Evolutionary conservation across 768 basidiomycete species (phyloP).

Genomic region (Collybia sordida): DNA sequence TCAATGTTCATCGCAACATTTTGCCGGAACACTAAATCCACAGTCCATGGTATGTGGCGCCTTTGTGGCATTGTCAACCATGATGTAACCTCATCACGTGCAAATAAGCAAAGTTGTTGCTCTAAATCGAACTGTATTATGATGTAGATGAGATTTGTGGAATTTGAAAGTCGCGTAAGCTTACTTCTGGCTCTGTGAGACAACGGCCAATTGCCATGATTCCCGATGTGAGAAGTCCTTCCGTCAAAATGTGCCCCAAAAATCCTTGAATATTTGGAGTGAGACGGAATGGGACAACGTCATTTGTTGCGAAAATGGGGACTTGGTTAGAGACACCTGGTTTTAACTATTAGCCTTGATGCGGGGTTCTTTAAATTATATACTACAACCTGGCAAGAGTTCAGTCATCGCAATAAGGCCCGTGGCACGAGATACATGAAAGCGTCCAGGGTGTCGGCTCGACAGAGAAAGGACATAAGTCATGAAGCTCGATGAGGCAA

Average conservation of each 20-base stretch:
- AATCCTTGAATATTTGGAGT: conserved; percentile 97
- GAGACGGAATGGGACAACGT: conserved; percentile 94
- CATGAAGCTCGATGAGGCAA: conserved; percentile 89
- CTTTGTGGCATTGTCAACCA: conserved; percentile 67
- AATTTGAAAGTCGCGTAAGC: conserved; percentile 17
- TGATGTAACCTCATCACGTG: conserved; percentile 86
- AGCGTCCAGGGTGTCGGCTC: conserved; percentile 79
- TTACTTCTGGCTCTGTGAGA: conserved; percentile 88
- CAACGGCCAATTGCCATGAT: conserved; percentile 91
- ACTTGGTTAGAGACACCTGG: conserved; percentile 42
- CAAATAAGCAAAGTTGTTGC: conserved; percentile 87
- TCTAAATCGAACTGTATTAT: conserved; percentile 80
- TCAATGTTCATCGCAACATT: conserved; percentile 59
- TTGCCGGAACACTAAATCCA: conserved; percentile 59
- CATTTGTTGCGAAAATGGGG: conserved; percentile 73
- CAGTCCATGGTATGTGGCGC: conserved; percentile 36
- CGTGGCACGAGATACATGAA: conserved; percentile 86
- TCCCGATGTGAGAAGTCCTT: conserved; percentile 84
- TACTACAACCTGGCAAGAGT: conserved; percentile 69
- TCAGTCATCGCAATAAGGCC: conserved; percentile 94
- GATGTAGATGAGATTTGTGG: conserved; percentile 7
- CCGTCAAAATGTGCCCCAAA: conserved; percentile 83
- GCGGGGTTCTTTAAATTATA: not conserved
- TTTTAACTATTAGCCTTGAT: not conserved
- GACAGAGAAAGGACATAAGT: conserved; percentile 85